Evolutionary conservation across 305 asterid genomes (phyloP).

Genomic region (Solanum hybrid): DNA sequence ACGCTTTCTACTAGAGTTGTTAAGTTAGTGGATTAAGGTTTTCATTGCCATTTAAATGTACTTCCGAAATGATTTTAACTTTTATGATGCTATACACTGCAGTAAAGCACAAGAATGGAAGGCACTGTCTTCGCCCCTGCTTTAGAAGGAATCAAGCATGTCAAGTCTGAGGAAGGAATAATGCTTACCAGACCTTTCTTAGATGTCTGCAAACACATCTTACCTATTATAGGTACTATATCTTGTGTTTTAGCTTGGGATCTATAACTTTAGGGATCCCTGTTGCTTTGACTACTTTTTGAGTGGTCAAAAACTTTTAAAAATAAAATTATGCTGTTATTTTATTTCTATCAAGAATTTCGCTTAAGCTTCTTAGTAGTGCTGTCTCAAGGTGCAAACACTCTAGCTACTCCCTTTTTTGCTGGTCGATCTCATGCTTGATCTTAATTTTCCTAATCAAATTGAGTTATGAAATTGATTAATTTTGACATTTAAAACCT

Average conservation of each 20-base stretch:
- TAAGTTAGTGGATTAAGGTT: neutral
- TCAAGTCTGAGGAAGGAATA: conserved; percentile 72
- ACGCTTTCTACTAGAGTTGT: neutral
- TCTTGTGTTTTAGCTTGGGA: neutral
- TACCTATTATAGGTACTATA: conserved; percentile 73
- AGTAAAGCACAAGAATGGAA: conserved; percentile 46
- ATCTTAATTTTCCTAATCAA: neutral
- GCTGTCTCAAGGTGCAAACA: neutral
- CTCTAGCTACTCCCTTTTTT: neutral
- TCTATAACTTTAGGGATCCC: neutral
- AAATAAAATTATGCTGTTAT: neutral
- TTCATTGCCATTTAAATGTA: neutral
- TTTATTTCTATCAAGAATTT: neutral
- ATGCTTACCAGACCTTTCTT: conserved; percentile 82
- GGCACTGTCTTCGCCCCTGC: conserved; percentile 85
- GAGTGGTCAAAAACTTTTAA: neutral
- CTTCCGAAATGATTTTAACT: neutral
- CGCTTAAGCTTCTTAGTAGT: neutral
- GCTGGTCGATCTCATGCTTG: neutral
- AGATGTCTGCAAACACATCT: conserved; percentile 79
- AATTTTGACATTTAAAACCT: neutral
- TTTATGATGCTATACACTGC: neutral
- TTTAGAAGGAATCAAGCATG: conserved; percentile 81
- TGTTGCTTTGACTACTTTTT: neutral
- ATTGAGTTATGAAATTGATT: neutral